phyloP scores from a whole-genome alignment of 2,329 filamentous ascomycete genomes.

The Drechslera avenae region DNA sequence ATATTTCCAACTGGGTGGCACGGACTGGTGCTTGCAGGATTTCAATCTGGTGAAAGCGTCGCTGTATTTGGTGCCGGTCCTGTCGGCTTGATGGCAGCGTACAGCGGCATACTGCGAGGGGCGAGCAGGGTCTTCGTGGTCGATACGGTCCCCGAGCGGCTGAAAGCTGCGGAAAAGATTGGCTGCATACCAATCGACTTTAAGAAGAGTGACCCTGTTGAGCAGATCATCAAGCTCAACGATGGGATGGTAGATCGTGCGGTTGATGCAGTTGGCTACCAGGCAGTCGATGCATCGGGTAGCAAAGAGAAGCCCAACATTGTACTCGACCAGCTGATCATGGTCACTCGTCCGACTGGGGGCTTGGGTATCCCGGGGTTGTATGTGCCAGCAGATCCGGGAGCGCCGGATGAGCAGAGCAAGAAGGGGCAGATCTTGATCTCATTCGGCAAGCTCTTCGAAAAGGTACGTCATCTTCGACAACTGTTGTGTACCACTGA shows the following conservation, averaged over 20 bases:
- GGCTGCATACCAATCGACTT: conserved; percentile 67
- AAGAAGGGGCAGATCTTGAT: conserved; percentile 68
- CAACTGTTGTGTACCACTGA: conserved; percentile 5
- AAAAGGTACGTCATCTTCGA: conserved; percentile 57
- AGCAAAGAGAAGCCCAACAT: conserved; percentile 66
- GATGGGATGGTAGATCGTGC: conserved; percentile 67
- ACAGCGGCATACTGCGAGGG: conserved; percentile 65
- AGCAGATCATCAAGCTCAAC: conserved; percentile 65
- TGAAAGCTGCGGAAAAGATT: conserved; percentile 65
- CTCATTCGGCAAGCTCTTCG: conserved; percentile 70
- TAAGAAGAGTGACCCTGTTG: conserved; percentile 62
- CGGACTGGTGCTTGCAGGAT: conserved; percentile 62
- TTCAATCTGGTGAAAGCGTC: conserved; percentile 65
- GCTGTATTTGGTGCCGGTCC: conserved; percentile 67
- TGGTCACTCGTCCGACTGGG: conserved; percentile 65
- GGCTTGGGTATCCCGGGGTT: conserved; percentile 66
- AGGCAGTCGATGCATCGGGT: conserved; percentile 61
- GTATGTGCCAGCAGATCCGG: conserved; percentile 62
- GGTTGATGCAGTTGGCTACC: conserved; percentile 70
- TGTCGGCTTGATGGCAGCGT: conserved; percentile 70
- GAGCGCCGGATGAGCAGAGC: conserved; percentile 64
- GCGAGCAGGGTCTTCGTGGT: conserved; percentile 67
- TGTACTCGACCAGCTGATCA: conserved; percentile 67
- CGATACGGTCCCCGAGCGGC: conserved; percentile 65
- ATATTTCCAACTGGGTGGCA: conserved; percentile 62